Base-by-base conservation (phyloP, 2,329 filamentous ascomycete genomes). In the Hymenoscyphus occultus region DNA sequence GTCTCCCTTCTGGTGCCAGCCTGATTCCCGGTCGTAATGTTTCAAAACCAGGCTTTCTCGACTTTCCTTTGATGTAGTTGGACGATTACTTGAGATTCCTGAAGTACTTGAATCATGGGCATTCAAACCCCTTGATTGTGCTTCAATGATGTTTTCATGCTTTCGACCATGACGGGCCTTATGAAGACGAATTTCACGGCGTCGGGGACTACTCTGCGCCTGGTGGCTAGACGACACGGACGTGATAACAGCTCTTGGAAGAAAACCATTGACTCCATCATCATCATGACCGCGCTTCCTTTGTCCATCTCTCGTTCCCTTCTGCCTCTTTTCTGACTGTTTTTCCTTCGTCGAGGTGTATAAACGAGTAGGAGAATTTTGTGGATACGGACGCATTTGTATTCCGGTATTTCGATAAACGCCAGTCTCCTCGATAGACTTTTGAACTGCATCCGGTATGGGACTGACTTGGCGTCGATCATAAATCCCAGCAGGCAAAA, bases 351-450 rank as follows among this genome's bases (percentile, higher is more conserved):
- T 35, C 31, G 13, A n/a, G n/a, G 56, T 19, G 9, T 39, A 5
- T 35, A 19, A 14, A 9, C 32, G 16, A n/a, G 16, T 16, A 10
- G 56, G 13, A 22, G 28, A 39, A 22, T 22, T 58, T 10, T 12
- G 32, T 12, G 28, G 54, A n/a, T 39, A 7, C 35, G 16, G n/a
- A 40, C 54, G 54, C 7, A 28, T 31, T 31, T 62, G 31, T 48
- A 74, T 71, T 2, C 72, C 73, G 16, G 72, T 74, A 65, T 69
- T 66, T 60, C 61, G 66, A 42, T 71, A 74, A 5, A 75, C 69
- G 10, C 74, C 70, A 35, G 72, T 74, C 1, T 67, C 65, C 48
- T 71, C 65, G 22, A 75, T 58, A 10, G 68, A 70, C 39, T 51
- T 69, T 39, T 68, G 61, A 22, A 74, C 62, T 1, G 68, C 70